A percentile compares a stretch with the other conserved stretches of the same genome.
phyloP scores from a whole-genome alignment of 495 filamentous ascomycete genomes.

The Friedmanniomyces endolithicus region DNA sequence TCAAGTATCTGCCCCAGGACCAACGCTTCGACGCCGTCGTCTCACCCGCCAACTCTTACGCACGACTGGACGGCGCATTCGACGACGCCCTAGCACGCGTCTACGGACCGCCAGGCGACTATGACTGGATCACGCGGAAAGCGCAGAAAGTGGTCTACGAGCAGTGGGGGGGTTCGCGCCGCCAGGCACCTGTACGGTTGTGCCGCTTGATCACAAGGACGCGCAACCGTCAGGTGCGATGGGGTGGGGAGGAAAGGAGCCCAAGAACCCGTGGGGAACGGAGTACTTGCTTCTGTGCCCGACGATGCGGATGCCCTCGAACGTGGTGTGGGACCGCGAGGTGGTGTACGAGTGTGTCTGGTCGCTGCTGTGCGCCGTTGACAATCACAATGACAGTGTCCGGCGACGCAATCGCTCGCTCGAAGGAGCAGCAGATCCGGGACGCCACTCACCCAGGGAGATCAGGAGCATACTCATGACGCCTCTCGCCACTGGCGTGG shows the following conservation, averaged over 20 bases:
- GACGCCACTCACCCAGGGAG: constrained; percentile 9
- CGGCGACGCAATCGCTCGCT: neutral
- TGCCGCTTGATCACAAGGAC: constrained; percentile 30
- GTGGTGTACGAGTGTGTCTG: constrained; percentile 44
- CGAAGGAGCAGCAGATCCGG: neutral
- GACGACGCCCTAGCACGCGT: constrained; percentile 40
- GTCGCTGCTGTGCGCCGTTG: constrained; percentile 37
- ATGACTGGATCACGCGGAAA: constrained; percentile 34
- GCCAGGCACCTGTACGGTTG: constrained; percentile 37
- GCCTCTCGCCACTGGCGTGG: constrained; percentile 38
- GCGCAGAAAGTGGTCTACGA: constrained; percentile 35
- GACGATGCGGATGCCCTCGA: constrained; percentile 36
- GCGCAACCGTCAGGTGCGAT: neutral
- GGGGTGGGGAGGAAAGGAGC: neutral
- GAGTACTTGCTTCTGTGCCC: constrained; percentile 40
- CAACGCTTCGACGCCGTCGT: constrained; percentile 37
- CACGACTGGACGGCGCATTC: constrained; percentile 40
- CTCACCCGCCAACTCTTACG: constrained; percentile 43
- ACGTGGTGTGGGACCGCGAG: constrained; percentile 39
- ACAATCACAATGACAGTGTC: constrained; percentile 32
- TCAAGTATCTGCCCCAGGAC: constrained; percentile 24
- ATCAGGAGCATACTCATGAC: constrained; percentile 38
- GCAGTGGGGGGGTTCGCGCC: constrained; percentile 39
- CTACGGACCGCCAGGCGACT: constrained; percentile 36
- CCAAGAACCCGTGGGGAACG: constrained; percentile 30